These are phyloP conservation scores for Lactarius hatsudake DNA, from an alignment of 768 basidiomycete species.

Conservation along the genomic window DNA sequence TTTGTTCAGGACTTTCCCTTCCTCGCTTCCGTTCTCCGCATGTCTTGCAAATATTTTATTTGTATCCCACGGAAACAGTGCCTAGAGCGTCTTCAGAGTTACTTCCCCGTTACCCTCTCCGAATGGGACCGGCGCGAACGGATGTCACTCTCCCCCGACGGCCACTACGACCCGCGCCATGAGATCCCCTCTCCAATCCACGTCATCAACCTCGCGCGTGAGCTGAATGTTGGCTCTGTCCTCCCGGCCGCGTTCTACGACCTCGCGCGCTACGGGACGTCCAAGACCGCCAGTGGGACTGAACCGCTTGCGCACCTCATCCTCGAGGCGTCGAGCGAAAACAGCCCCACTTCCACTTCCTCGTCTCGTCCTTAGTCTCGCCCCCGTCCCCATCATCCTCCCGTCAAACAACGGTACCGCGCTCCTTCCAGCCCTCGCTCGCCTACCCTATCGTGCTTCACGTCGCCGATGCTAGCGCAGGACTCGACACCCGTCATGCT, in stretches of 20 bases:
- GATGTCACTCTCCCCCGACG: constrained; percentile 46
- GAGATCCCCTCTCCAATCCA: constrained; percentile 64
- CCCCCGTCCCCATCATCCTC: not conserved
- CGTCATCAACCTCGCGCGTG: constrained; percentile 65
- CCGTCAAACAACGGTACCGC: not conserved
- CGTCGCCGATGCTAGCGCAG: constrained; percentile 14
- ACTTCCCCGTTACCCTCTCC: constrained; percentile 66
- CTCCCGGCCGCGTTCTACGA: constrained; percentile 76
- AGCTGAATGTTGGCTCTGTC: constrained; percentile 54
- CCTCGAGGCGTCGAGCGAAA: constrained; percentile 9
- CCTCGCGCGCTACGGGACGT: constrained; percentile 67
- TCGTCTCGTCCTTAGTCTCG: constrained; percentile 8
- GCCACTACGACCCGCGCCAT: constrained; percentile 59
- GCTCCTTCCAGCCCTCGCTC: constrained; percentile 19
- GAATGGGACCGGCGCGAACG: constrained; percentile 71
- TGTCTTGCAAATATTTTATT: constrained; percentile 75
- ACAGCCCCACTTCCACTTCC: constrained; percentile 17
- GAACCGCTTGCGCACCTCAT: constrained; percentile 32
- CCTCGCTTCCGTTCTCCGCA: constrained; percentile 62
- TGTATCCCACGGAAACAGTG: constrained; percentile 62
- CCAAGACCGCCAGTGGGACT: constrained; percentile 60
- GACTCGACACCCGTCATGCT: constrained; percentile 30
- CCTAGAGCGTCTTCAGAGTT: constrained; percentile 52
- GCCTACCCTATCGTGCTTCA: constrained; percentile 26
- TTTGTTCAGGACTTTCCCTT: constrained; percentile 54